These are phyloP conservation scores for Trichoderma hamatum DNA, from an alignment of 2,329 filamentous ascomycete genomes.

Conservation along the genomic window DNA sequence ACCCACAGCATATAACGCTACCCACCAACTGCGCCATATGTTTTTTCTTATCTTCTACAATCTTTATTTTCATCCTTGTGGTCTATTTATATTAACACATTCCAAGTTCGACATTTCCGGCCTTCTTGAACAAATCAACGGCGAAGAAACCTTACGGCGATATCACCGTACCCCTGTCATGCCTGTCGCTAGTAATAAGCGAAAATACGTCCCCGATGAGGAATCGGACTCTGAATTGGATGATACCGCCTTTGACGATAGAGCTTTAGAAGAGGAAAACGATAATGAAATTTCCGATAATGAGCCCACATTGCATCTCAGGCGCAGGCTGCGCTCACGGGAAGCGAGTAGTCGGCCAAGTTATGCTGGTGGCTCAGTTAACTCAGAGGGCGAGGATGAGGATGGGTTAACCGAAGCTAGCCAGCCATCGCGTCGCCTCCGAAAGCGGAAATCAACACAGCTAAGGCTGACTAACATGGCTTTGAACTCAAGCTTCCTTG, in stretches of 20 bases:
- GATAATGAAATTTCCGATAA: conserved; percentile 24
- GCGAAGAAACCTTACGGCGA: conserved; percentile 36
- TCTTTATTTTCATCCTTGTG: neutral
- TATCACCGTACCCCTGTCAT: conserved; percentile 26
- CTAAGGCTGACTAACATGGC: conserved; percentile 33
- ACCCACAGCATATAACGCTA: neutral
- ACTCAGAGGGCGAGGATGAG: conserved; percentile 31
- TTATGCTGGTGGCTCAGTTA: neutral
- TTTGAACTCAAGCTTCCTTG: conserved; percentile 31
- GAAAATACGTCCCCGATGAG: conserved; percentile 37
- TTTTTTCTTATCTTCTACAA: neutral
- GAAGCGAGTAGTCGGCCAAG: conserved; percentile 30
- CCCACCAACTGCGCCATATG: neutral
- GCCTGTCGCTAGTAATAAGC: conserved; percentile 35
- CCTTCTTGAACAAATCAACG: conserved; percentile 40
- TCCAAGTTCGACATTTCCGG: conserved; percentile 39
- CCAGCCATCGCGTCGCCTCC: conserved; percentile 31
- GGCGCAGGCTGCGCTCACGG: conserved; percentile 35
- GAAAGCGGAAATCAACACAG: conserved; percentile 36
- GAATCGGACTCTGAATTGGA: conserved; percentile 37
- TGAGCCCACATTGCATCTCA: conserved; percentile 4
- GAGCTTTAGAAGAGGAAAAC: conserved; percentile 37
- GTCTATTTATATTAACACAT: conserved; percentile 8
- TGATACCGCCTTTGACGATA: conserved; percentile 33
- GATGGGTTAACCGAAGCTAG: neutral